Conservation (phyloP, 257 asterid species). For the Solanum sitiens region DNA sequence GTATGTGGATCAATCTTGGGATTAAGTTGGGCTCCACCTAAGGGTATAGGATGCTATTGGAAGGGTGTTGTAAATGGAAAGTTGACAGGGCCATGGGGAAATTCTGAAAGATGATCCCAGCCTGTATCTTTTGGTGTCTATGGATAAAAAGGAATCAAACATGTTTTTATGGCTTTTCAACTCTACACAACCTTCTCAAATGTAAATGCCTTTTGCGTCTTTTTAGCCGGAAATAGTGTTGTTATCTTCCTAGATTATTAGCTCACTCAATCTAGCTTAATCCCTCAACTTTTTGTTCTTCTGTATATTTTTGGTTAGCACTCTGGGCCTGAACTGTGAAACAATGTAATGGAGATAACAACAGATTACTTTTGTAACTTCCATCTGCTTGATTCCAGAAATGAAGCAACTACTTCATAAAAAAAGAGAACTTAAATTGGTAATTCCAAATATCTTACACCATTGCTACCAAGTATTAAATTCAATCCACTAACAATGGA, state of each 20-base stretch:
- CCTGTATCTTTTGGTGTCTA: neutral
- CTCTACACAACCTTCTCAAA: neutral
- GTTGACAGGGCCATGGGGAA: neutral
- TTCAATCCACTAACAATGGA: neutral
- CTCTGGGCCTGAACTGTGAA: neutral
- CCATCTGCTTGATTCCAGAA: neutral
- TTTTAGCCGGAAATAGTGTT: neutral
- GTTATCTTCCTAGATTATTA: neutral
- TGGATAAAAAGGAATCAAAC: neutral
- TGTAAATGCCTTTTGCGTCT: neutral
- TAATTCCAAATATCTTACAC: neutral
- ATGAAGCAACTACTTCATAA: neutral
- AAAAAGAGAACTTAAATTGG: neutral
- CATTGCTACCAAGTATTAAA: conserved; percentile 2
- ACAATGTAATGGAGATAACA: neutral
- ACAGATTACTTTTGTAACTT: neutral
- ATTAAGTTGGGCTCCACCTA: neutral
- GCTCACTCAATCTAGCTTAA: neutral
- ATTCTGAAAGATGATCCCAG: neutral
- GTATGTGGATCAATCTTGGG: neutral
- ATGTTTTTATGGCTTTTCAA: neutral
- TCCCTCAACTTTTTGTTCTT: neutral
- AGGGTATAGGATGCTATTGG: neutral
- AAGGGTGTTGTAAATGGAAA: neutral
- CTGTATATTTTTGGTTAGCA: neutral